Percentiles rank a stretch among this genome's conserved stretches.
These are phyloP conservation scores for Neodidymelliopsis sp. DNA, from an alignment of 2,329 filamentous ascomycete species.

Conservation along the genomic window DNA sequence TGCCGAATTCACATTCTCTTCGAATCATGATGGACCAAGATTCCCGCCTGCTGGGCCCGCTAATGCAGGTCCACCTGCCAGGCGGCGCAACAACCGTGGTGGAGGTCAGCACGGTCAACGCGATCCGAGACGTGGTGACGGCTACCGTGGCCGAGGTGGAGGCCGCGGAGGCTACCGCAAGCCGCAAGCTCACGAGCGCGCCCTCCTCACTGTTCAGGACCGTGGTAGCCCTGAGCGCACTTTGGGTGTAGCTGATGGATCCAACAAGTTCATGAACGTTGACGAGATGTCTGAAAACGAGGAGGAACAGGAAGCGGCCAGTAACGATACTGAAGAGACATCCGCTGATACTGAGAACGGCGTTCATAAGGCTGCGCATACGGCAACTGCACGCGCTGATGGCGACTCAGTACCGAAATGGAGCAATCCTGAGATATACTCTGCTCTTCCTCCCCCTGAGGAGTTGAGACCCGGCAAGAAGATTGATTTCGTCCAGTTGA, in stretches of 20 bases:
- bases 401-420: conserved; percentile 70
- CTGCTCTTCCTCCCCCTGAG: conserved; percentile 80
- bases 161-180: conserved; percentile 31
- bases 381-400: conserved; percentile 31
- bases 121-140: conserved; percentile 29
- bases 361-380: conserved; percentile 36
- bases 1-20: conserved; percentile 46
- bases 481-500: conserved; percentile 87
- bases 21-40: conserved; percentile 34
- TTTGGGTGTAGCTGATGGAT: conserved; percentile 52
- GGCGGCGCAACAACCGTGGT: conserved; percentile 28
- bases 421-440: conserved; percentile 97
- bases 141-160: conserved; percentile 17
- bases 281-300: conserved; percentile 52
- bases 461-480: conserved; percentile 73
- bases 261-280: conserved; percentile 51
- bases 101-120: conserved; percentile 21
- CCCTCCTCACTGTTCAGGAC: conserved; percentile 52
- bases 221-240: conserved; percentile 55
- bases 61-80: conserved; percentile 22
- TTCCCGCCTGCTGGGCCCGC: conserved; percentile 41
- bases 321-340: conserved; percentile 34
- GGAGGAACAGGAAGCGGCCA: conserved; percentile 42
- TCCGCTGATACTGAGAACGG: conserved; percentile 27
- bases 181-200: conserved; percentile 53